Evolutionary conservation across 345 rosid species (phyloP).

Genomic region (Salix dunnii): DNA sequence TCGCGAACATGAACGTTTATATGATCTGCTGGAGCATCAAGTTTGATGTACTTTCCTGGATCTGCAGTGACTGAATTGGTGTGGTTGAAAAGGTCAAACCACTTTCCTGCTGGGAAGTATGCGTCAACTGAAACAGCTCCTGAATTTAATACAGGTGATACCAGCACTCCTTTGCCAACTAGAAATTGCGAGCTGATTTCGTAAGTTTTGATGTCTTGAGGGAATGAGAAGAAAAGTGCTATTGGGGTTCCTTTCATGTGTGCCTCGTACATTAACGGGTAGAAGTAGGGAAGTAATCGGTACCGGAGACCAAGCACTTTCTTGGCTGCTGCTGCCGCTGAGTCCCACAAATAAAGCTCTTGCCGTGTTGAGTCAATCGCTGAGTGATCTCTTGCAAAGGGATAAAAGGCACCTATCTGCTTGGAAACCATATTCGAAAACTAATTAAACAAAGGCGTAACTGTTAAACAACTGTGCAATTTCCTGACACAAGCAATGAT

Average conservation of each 20-base stretch:
- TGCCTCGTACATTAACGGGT: slow-evolving; percentile 67
- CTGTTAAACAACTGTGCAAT: background rate
- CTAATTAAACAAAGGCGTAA: background rate
- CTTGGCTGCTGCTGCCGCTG: slow-evolving; percentile 56
- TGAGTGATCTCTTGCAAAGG: slow-evolving; percentile 74
- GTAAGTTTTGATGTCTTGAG: slow-evolving; percentile 48
- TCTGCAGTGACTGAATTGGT: slow-evolving; percentile 32
- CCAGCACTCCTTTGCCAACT: slow-evolving; percentile 58
- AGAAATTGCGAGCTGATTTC: slow-evolving; percentile 51
- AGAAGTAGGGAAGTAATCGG: slow-evolving; percentile 58
- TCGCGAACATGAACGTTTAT: slow-evolving; percentile 55
- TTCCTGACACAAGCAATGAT: background rate
- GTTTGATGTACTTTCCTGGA: slow-evolving; percentile 36
- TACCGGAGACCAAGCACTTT: slow-evolving; percentile 62
- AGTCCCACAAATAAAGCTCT: slow-evolving; percentile 76
- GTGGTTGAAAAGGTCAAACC: slow-evolving; percentile 66
- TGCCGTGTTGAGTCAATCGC: slow-evolving; percentile 26
- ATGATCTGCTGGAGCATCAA: slow-evolving; percentile 50
- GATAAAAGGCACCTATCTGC: slow-evolving; percentile 77
- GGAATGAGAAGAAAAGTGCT: slow-evolving; percentile 73
- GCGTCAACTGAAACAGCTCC: slow-evolving; percentile 41
- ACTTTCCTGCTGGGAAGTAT: slow-evolving; percentile 64
- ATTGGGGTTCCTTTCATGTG: slow-evolving; percentile 57
- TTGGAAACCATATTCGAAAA: background rate
- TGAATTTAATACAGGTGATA: slow-evolving; percentile 48